Conservation (phyloP, 179 eudicot genomes). For the Spergularia azorica region DNA sequence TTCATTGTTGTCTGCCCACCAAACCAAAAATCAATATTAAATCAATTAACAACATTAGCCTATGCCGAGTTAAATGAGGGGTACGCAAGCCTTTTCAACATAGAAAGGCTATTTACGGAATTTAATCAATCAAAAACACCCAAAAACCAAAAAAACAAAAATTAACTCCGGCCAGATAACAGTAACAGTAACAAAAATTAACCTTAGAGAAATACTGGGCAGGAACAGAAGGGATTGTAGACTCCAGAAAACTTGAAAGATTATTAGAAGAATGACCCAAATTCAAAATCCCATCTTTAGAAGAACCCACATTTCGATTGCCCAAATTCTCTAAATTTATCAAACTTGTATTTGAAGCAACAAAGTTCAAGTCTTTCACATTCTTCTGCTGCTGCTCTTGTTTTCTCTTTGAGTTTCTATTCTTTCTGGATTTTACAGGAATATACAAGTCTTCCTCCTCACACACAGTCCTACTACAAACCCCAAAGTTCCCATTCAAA, state of each 20-base stretch:
- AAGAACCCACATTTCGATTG: not conserved
- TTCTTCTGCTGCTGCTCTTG: not conserved
- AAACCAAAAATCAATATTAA: not conserved
- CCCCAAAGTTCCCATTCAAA: conserved; percentile 7
- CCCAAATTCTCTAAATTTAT: not conserved
- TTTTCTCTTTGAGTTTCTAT: conserved; percentile 4
- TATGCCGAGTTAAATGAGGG: not conserved
- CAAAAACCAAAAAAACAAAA: not conserved
- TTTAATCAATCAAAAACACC: not conserved
- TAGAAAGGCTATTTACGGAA: not conserved
- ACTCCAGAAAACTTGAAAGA: conserved; percentile 16
- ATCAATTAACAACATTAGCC: not conserved
- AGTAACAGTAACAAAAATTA: not conserved
- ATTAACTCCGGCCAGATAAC: not conserved
- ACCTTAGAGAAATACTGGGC: conserved; percentile 32
- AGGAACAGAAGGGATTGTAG: conserved; percentile 24
- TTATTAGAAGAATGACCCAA: conserved; percentile 19
- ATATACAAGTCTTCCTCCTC: conserved; percentile 17
- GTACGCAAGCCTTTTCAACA: not conserved
- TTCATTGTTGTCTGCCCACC: conserved; percentile 33
- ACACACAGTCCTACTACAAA: not conserved
- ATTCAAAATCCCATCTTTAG: not conserved
- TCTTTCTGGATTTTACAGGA: conserved; percentile 17
- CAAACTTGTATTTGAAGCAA: not conserved
- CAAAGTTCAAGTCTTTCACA: conserved; percentile 1